Evolutionary conservation across 768 basidiomycete genomes (phyloP), one percentile per base, ranked within the genome.

Genomic region (Suillus brevipes): DNA sequence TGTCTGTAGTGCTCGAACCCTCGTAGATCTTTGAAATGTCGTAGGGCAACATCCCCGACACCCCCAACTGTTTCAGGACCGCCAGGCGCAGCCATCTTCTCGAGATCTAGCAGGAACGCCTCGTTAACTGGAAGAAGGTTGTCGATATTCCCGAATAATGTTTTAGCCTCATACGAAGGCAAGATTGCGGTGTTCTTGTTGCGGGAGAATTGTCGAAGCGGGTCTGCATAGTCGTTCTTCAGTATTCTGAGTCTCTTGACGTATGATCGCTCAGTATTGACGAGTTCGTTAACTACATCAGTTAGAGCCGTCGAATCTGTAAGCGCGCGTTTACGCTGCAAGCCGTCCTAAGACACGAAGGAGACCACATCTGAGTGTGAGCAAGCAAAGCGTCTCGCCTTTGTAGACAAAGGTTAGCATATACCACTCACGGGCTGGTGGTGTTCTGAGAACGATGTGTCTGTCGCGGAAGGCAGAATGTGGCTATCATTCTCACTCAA

Each of bases 141-240:
- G 75, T 98, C 96, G 60, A 98, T 85, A 77, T 99, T 99, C 62
- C 93, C 94, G 70, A 99, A 99, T 28, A 99, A 83, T 1, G 87
- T 92, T 68, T 92, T 95, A 40, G 96, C 96, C 74, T 98, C 92
- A 74, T 97, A 98, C 25, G 87, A 78, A 1, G 92, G 90, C 53
- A 99, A 85, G 70, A 99, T 93, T 42, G 91, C 88, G 0, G 92
- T 95, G 65, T 90, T 89, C 73, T 92, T 92, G 75, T 84, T 89
- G 62, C 86, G 85, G 25, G 97, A 87, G 74, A 96, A 99, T 52
- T 85, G 85, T 43, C 95, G 87, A 34, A 99, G 81, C 10, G 95
- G 97, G 74, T 94, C 90, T 40, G 96, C 97, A 73, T 97, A 99
- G 70, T 93, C 89, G 53, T 84, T 78, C 77, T 96, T 95, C 72